phyloP scores from a whole-genome alignment of 371 early-diverging fungal genomes.

The Mucor indicus region DNA sequence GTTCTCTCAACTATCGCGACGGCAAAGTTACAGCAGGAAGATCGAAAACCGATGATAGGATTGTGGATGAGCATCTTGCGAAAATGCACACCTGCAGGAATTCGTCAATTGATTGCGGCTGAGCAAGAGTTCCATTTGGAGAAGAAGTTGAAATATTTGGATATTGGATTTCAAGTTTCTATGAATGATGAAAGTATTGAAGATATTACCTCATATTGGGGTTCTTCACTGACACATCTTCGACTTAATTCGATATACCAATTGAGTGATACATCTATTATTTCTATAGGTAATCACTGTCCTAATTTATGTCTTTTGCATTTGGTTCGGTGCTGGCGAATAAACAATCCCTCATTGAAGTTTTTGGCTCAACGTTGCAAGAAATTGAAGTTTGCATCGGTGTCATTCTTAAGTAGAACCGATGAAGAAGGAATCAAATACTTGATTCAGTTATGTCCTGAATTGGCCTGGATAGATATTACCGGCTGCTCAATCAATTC shows the following conservation, averaged over 20 bases:
- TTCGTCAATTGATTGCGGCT: neutral
- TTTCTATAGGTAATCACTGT: constrained; percentile 22
- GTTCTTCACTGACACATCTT: constrained; percentile 22
- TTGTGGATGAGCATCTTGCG: constrained; percentile 20
- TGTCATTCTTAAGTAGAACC: constrained; percentile 25
- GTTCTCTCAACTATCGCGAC: constrained; percentile 8
- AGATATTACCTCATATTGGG: constrained; percentile 12
- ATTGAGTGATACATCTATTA: constrained; percentile 21
- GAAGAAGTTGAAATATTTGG: constrained; percentile 7
- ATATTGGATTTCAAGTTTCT: constrained; percentile 13
- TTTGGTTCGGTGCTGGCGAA: constrained; percentile 39
- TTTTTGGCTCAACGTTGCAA: constrained; percentile 15
- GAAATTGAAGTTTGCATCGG: constrained; percentile 25
- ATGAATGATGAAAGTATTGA: constrained; percentile 6
- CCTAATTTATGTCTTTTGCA: constrained; percentile 29
- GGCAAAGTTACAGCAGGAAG: neutral
- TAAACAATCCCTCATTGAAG: constrained; percentile 20
- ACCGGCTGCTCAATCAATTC: constrained; percentile 36
- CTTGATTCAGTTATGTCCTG: constrained; percentile 11
- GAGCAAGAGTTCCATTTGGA: neutral
- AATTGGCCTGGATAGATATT: constrained; percentile 33
- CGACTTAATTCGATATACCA: constrained; percentile 34
- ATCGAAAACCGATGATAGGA: constrained; percentile 6
- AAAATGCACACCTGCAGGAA: neutral
- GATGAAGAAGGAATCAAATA: constrained; percentile 26